Evolutionary conservation across 768 basidiomycete genomes (phyloP), one percentile per base, ranked within the genome.

Genomic region (Collybia mongolica): DNA sequence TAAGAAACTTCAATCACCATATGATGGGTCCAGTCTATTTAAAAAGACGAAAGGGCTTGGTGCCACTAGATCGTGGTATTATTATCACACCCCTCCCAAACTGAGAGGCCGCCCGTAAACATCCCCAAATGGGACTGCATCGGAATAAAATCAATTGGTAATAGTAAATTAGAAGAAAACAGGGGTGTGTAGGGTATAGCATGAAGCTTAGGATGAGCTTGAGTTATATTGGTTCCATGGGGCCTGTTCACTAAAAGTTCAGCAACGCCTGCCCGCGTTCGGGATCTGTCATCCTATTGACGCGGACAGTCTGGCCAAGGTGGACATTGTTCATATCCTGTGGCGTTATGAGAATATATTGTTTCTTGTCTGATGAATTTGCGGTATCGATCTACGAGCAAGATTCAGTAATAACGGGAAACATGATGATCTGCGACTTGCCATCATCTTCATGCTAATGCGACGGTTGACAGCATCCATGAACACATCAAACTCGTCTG

Each of bases 401-500:
- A 44, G 20, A 24, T 36, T 3, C 22, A 39, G 38, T 8, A 11
- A 24, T 17, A 36, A 14, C 47, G 19, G 14, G 20, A 14, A 44
- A 46, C 35, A 37, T 19, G 41, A 29, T 32, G 19, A 6, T 18
- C 17, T 17, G 17, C 11, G n/a, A 63, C 81, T 15, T 49, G 92
- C 90, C 83, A 98, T 89, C 90, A 96, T 93, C 68, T 84, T 90
- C 86, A 96, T 97, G 53, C 90, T 90, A 60, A 96, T 88, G 41
- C 86, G 84, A 17, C 97, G 83, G 65, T 92, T 93, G 51, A 93
- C 85, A 19, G 90, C 90, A 63, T 95, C 93, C 91, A 98, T 93
- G 75, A 96, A 98, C 9, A 98, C 96, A 59, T 98, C 96, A 63
- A 97, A 99, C 65, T 99, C 97, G 61, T 99, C 97, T 84, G 54